A percentile compares a stretch with the other conserved stretches of the same genome.
Conservation (phyloP, 1,284 basidiomycete species). For the Naganishia sp. region DNA sequence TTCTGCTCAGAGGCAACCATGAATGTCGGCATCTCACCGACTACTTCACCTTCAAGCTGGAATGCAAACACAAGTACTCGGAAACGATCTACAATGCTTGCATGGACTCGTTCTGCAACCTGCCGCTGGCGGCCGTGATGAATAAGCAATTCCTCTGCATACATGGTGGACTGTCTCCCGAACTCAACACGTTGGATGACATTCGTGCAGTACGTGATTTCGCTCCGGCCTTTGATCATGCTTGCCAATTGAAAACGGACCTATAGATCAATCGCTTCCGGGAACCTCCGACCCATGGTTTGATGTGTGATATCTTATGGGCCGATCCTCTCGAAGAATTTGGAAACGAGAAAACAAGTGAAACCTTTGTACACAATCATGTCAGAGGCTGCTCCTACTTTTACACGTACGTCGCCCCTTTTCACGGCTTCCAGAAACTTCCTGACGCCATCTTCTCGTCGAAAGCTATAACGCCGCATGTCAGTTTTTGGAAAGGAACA, state of each 20-base stretch:
- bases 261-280: conserved; percentile 85
- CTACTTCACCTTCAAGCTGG: conserved; percentile 96
- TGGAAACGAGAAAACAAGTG: conserved; percentile 84
- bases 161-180: conserved; percentile 87
- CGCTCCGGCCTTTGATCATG: background rate
- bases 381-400: conserved; percentile 95
- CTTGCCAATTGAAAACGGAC: background rate
- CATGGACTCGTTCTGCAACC: conserved; percentile 89
- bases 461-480: conserved; percentile 87
- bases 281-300: conserved; percentile 87
- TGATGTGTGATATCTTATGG: conserved; percentile 96
- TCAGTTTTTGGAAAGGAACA: conserved; percentile 90
- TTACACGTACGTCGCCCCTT: conserved; percentile 70
- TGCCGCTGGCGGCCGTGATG: conserved; percentile 91
- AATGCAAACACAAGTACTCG: conserved; percentile 94
- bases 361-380: conserved; percentile 82
- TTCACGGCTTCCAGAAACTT: conserved; percentile 18
- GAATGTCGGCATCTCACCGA: conserved; percentile 96
- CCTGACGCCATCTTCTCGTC: conserved; percentile 10
- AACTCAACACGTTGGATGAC: conserved; percentile 87
- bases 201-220: conserved; percentile 65
- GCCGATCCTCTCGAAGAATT: conserved; percentile 93
- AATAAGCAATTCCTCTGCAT: conserved; percentile 98
- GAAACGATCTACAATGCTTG: conserved; percentile 85
- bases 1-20: conserved; percentile 93